Evolutionary conservation across 164 flowering plant species (phyloP), one percentile per base, ranked within the genome.

Genomic region (Vitis labrusca): DNA sequence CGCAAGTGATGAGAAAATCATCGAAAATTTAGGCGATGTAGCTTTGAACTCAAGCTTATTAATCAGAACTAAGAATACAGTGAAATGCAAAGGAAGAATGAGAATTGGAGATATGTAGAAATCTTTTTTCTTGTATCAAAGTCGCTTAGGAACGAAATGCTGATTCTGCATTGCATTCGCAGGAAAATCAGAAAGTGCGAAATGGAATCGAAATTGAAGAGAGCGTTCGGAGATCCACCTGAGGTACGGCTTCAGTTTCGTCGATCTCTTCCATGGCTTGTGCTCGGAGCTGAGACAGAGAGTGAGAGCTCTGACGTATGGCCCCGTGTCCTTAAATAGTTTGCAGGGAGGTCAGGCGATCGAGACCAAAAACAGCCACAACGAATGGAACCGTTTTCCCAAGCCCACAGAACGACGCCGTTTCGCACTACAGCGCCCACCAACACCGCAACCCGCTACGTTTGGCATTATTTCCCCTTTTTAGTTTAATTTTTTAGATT

Each of bases 221-320:
- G 57, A 17, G 23, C 12, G 27, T 15, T 65, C 13, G 11, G 54
- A 57, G 54, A 63, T 50, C 61, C 27, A 91, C 97, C 85, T 83
- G 88, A 71, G 87, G 66, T 15, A 71, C 78, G 47, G 79, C 82
- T 69, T 85, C 92, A 11, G 86, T 85, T 78, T 89, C 92, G 79
- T 84, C 92, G 66, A 87, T 76, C 76, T 87, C 97, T 77, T 91
- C 91, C 89, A 85, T 88, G 50, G 50, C 37, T 64, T 67, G n/a
- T 50, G 53, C 27, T 29, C 47, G 19, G 56, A 32, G 17, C 63
- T 3, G 53, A 54, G 64, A 12, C 30, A 54, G 70, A 52, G 68
- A 54, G 74, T 53, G 66, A 57, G 61, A 61, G 61, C 44, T 68
- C 8, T 72, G 50, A 66, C 48, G 64, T 47, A 14, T 9, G 47